Percentiles rank a stretch among this genome's conserved stretches.
Evolutionary conservation across 2,329 filamentous ascomycete genomes (phyloP).

Genomic region (Sclerotinia borealis): DNA sequence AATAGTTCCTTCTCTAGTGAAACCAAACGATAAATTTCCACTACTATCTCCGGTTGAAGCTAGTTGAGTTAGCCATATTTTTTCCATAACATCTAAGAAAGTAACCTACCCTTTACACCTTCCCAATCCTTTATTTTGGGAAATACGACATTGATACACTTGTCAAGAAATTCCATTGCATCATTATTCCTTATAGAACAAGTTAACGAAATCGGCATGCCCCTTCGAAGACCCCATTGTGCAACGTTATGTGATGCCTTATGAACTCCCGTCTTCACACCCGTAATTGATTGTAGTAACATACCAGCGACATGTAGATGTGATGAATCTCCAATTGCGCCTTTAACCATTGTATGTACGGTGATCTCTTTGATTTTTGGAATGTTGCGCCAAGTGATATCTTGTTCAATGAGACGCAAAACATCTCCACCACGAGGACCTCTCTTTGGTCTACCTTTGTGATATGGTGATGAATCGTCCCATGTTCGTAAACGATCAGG

Average conservation of each 20-base stretch:
- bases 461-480: constrained; percentile 89
- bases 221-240: constrained; percentile 67
- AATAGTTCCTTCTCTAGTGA: constrained; percentile 68
- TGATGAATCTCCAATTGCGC: constrained; percentile 62
- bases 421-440: constrained; percentile 74
- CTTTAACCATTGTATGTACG: constrained; percentile 67
- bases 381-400: constrained; percentile 76
- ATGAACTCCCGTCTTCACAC: constrained; percentile 65
- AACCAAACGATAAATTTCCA: constrained; percentile 81
- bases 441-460: constrained; percentile 80
- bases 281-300: constrained; percentile 78
- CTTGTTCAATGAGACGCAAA: constrained; percentile 64
- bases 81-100: constrained; percentile 23
- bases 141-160: constrained; percentile 82
- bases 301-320: constrained; percentile 78
- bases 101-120: constrained; percentile 56
- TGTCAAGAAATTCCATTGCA: constrained; percentile 86
- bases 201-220: constrained; percentile 69
- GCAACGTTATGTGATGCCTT: constrained; percentile 63
- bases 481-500: constrained; percentile 71
- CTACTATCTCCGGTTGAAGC: constrained; percentile 66
- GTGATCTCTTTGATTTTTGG: constrained; percentile 77
- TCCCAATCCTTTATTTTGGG: constrained; percentile 96
- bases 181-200: constrained; percentile 70
- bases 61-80: constrained; percentile 23